Evolutionary conservation across 257 asterid genomes (phyloP).

Genomic region (Solanum paucissectum): DNA sequence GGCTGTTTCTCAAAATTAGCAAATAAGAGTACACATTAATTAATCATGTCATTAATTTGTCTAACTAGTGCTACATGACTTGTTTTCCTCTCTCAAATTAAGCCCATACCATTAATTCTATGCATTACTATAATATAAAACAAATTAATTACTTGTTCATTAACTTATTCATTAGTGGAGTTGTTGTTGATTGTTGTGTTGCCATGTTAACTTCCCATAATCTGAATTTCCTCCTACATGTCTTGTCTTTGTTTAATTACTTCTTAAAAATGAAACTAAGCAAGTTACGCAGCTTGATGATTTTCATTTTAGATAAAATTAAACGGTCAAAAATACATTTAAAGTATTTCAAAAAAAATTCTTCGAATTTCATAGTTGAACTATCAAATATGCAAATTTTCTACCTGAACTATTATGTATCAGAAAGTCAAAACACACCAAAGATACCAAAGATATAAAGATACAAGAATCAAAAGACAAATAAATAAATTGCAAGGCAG

Average conservation of each 20-base stretch:
- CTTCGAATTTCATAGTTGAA: too few species aligned
- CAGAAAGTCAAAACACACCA: background rate
- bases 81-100: constrained; percentile 35
- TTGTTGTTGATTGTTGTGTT: constrained; percentile 28
- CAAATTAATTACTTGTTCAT: background rate
- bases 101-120: background rate
- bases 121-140: too few species aligned
- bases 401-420: background rate
- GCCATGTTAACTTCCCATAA: constrained; percentile 21
- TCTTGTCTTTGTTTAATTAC: constrained; percentile 11
- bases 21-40: constrained; percentile 4
- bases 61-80: constrained; percentile 35
- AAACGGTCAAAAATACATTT: background rate
- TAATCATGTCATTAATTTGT: constrained; percentile 14
- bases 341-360: background rate
- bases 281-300: background rate
- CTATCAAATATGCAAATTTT: background rate
- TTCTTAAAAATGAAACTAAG: background rate
- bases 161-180: constrained; percentile 31
- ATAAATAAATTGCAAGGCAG: constrained; percentile 15
- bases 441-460: background rate
- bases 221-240: constrained; percentile 49
- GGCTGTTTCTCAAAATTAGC: constrained; percentile 30
- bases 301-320: too few species aligned
- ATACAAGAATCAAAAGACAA: background rate